Percentiles rank a stretch among this genome's conserved stretches.
Evolutionary conservation across 192 early-diverging fungal genomes (phyloP).

Genomic region (Coemansia asiatica): DNA sequence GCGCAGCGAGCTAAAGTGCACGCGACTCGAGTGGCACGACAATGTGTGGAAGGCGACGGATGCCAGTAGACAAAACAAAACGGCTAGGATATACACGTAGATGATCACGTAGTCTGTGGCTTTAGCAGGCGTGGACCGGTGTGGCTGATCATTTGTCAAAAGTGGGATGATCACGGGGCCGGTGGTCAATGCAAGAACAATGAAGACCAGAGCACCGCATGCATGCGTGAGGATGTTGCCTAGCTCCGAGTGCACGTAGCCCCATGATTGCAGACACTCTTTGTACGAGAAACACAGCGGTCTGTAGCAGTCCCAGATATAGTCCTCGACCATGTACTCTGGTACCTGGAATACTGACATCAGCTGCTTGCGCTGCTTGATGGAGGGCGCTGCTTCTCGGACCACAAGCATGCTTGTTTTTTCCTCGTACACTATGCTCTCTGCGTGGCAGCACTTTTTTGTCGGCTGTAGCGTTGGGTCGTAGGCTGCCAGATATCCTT

Average conservation of each 20-base stretch:
- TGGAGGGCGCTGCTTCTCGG: neutral
- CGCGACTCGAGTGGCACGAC: conserved; percentile 72
- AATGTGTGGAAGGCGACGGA: conserved; percentile 80
- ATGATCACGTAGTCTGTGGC: conserved; percentile 68
- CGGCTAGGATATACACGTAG: conserved; percentile 75
- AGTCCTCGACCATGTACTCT: conserved; percentile 74
- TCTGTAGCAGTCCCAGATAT: conserved; percentile 78
- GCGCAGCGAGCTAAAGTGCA: conserved; percentile 56
- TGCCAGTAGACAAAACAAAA: conserved; percentile 74
- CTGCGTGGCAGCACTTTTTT: neutral
- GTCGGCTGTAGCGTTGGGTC: neutral
- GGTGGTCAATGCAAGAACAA: conserved; percentile 54
- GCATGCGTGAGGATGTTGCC: conserved; percentile 90
- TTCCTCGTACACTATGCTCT: neutral
- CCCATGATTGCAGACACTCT: conserved; percentile 72
- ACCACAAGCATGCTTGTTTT: conserved; percentile 9
- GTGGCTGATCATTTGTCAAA: conserved; percentile 1
- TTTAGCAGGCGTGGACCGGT: conserved; percentile 9
- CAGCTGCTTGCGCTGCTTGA: conserved; percentile 7
- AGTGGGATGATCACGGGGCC: conserved; percentile 41
- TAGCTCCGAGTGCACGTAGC: conserved; percentile 88
- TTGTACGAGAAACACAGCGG: conserved; percentile 67
- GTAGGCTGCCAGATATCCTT: neutral
- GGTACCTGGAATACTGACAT: conserved; percentile 61
- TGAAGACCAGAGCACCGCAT: conserved; percentile 63